Evolutionary conservation across 1,284 basidiomycete genomes (phyloP).

Genomic region (Boletus subluridellus): DNA sequence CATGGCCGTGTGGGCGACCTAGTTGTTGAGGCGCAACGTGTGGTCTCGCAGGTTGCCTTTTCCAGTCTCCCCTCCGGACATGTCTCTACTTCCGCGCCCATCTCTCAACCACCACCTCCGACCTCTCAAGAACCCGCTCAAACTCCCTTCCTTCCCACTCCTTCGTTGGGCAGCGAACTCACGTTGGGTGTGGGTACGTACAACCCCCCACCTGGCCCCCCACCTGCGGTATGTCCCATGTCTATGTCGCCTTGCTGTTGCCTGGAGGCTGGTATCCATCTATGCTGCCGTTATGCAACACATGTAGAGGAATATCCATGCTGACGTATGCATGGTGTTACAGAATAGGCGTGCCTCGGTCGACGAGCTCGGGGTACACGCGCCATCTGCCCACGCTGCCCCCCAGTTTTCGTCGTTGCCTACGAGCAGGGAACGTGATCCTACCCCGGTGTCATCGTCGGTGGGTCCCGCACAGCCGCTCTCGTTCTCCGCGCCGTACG

Average conservation of each 20-base stretch:
- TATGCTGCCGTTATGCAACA: conserved; percentile 14
- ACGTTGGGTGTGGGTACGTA: conserved; percentile 22
- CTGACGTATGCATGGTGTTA: conserved; percentile 13
- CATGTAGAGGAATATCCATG: conserved; percentile 2
- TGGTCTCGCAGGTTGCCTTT: conserved; percentile 56
- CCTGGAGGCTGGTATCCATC: conserved; percentile 18
- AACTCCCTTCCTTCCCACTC: conserved; percentile 24
- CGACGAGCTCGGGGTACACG: conserved; percentile 29
- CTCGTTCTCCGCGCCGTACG: conserved; percentile 11
- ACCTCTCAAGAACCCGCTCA: conserved; percentile 8
- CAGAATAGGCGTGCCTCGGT: conserved; percentile 25
- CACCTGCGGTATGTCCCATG: conserved; percentile 21
- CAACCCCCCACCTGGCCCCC: conserved; percentile 12
- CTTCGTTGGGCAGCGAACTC: conserved; percentile 33
- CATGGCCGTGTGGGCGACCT: conserved; percentile 60
- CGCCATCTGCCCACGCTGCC: background rate
- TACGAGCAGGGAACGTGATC: conserved; percentile 13
- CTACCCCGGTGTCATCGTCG: background rate
- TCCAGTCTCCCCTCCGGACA: conserved; percentile 38
- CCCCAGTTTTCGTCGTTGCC: conserved; percentile 28
- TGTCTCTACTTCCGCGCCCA: conserved; percentile 8
- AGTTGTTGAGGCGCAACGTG: conserved; percentile 61
- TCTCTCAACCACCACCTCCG: conserved; percentile 2
- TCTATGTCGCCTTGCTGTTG: conserved; percentile 17
- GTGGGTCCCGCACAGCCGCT: conserved; percentile 5